Evolutionary conservation across 257 asterid genomes (phyloP), one percentile per base, ranked within the genome.

Genomic region (Scutellaria minor): DNA sequence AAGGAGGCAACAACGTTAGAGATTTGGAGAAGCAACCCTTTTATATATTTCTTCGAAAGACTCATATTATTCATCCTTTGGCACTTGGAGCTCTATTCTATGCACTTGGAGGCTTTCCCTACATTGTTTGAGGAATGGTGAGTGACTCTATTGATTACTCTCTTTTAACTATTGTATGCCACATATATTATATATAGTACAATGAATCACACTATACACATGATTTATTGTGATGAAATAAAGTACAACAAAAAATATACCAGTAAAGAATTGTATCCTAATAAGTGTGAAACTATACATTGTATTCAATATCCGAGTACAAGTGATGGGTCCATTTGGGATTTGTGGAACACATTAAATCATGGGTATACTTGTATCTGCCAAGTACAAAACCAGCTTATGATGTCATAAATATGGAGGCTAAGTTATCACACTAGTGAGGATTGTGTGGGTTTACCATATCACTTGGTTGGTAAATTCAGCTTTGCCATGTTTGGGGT

Each of bases 111-210:
- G 97, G 97, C 22, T 85, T 87, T 76, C 93, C 94, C 10, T 89
- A 61, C 82, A 67, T 87, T 52, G 88, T 87, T 2, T 91, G 97
- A 96, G 97, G 96, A 68, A 79, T 91, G 96, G 97, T 24, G 18
- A 18, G 0, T 18, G 18, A 9, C 37, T 18, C 18, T 18, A 18
- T 18, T 18, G 0, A 18, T 18, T 18, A 18, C 18, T 0, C 18
- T 18, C 18, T 18, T 18, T 18, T 18, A 18, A 18, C 18, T 18
- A 18, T 18, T 18, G 0, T 18, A 18, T 18, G 18, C 0, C 18
- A 18, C 18, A 18, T 18, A 18, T 24, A 24, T 24, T 2, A 24
- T 24, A 24, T 18, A 18, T 0, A 18, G 18, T 18, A 18, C 18
- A 18, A 18, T 18, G 18, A 18, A 18, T 18, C 18, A 18, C 18